Base-by-base conservation (phyloP, 768 basidiomycete genomes). In the Lentinula lateritia region DNA sequence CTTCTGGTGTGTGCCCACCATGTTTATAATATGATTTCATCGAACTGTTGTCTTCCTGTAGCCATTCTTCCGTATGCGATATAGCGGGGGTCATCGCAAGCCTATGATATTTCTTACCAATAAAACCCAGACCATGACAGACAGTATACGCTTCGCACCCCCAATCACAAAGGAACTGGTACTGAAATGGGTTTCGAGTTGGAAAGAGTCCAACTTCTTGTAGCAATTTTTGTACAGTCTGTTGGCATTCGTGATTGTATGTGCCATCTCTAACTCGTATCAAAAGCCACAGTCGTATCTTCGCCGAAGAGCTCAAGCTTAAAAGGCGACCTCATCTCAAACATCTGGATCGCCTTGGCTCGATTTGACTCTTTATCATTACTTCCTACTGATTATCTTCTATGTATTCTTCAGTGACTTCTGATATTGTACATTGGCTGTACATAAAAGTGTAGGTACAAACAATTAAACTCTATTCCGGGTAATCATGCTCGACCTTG, bases 201-300 rank as follows among this genome's bases (percentile, higher is more conserved):
- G 80, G 80, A 73, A 72, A 60, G 66, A 72, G 53, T 73, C 71
- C 13, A 75, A 75, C 13, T 82, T 82, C 64, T 55, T 70, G 55
- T 16, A 36, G 32, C 3, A 28, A 28, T 28, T 28, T 28, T 1
- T 28, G 3, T 28, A 28, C 28, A 4, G 16, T 46, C 45, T 41
- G n/a, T 50, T 50, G 45, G 3, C 28, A 28, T 28, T 28, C 28
- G 3, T 4, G 2, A 28, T 28, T 28, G 2, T 28, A 3, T 28
- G 28, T 3, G 28, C 2, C 2, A 28, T 28, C 3, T 28, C 28
- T 28, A 28, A 28, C 28, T 28, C 28, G 28, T 28, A 2, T 28
- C 28, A 28, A 28, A 28, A 28, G 28, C 28, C 28, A 28, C 3
- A 28, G 28, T 28, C 3, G 28, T 28, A 28, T 28, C 28, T 28